Evolutionary conservation across 768 basidiomycete species (phyloP), one percentile per base, ranked within the genome.

Genomic region (Mycena galericulata): DNA sequence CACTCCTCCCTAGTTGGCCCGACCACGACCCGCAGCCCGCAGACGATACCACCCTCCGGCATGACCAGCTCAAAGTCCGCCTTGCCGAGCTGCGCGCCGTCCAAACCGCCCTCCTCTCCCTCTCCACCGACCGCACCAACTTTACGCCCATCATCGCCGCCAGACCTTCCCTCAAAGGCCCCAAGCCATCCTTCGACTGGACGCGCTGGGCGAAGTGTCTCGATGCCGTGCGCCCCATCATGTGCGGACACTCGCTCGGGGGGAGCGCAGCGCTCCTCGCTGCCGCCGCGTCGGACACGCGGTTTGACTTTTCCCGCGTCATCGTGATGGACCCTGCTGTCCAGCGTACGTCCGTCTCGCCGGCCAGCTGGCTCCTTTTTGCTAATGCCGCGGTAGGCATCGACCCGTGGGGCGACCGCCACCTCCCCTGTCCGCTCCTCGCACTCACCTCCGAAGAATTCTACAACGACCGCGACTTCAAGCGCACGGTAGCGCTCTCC

Each of bases 41-140:
- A 51, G 50, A 51, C 29, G 50, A 51, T 20, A 51, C 50, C 50
- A 51, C 50, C 50, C 50, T 51, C 50, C 50, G 50, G 30, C 50
- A 51, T 30, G 30, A 30, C 50, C 50, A 51, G 50, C 50, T 51
- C 50, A 30, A 51, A 51, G 50, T 51, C 29, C 50, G 50, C 50
- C 50, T 51, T 30, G 50, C 50, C 50, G 50, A 51, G 50, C 50
- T 51, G 20, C 50, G 50, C 50, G 50, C 50, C 30, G 50, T 51
- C 50, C 50, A 51, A 14, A 51, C 29, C 50, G 50, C 27, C 50
- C 50, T 51, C 50, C 29, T 51, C 50, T 51, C 50, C 29, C 50
- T 51, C 50, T 51, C 50, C 50, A 51, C 50, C 50, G 50, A 30
- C 50, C 29, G 29, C 29, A 30, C 50, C 29, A 30, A 51, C 50